Evolutionary conservation across 2,329 filamentous ascomycete species (phyloP), one percentile per base, ranked within the genome.

Genomic region (Colletotrichum trifolii): DNA sequence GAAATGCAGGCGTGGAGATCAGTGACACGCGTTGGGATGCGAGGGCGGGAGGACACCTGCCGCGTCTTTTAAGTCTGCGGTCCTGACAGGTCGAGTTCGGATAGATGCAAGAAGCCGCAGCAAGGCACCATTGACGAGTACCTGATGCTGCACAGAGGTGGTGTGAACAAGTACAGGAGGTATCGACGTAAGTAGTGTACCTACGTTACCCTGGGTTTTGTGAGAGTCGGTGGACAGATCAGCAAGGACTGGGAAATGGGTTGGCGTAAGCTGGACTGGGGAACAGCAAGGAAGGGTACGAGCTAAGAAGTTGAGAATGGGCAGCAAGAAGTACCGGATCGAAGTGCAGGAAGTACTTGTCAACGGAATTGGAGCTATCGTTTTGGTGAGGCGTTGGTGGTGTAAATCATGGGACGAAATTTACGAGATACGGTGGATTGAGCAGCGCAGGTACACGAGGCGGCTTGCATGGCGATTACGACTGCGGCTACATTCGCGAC

Each of bases 231-330:
- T 25, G 25, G 25, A 5, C 25, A 43, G 58, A 66, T 53, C 63
- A 66, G 47, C 52, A 50, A 62, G 58, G 58, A 33, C 42, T 25
- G 50, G 48, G 33, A 63, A 48, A 25, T 25, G 25, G 52, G 63
- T 57, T 66, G 58, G 63, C 58, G 47, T 45, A 57, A 57, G 58
- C 62, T 62, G 48, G 46, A 35, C 50, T 55, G 52, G 58, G 58
- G 62, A 57, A 47, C 38, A 34, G 54, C 13, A 46, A 4, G 25
- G 25, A 25, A 25, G 25, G 4, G 25, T 25, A 25, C 25, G 25
- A 25, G 25, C 25, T 25, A 25, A 25, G 25, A 5, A n/a, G 50
- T 54, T 46, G 17, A 48, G 45, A 13, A 50, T 50, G 45, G 43
- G 50, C 35, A 17, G 54, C 15, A 47, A 17, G 9, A 50, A 45